phyloP scores from a whole-genome alignment of 202 grass and related monocot genomes.

The Hordeum pubiflorum region DNA sequence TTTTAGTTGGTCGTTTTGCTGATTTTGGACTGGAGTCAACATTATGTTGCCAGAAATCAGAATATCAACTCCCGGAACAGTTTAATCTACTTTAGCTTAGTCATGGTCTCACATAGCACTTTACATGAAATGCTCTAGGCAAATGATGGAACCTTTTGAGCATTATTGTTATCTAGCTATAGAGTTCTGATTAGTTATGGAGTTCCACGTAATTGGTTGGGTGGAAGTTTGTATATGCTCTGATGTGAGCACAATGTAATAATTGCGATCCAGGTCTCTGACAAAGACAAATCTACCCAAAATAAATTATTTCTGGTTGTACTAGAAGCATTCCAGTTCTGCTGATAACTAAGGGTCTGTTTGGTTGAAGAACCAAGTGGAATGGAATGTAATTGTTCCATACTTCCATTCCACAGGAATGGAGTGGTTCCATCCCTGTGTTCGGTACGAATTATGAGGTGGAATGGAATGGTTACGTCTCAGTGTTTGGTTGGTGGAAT shows the following conservation, averaged over 20 bases:
- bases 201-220: neutral
- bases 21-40: neutral
- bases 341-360: too few species aligned
- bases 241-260: constrained; percentile 2
- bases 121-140: neutral
- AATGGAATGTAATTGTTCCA: too few species aligned
- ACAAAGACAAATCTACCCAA: neutral
- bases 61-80: neutral
- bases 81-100: constrained; percentile 8
- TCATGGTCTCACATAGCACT: neutral
- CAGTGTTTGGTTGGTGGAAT: too few species aligned
- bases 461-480: too few species aligned
- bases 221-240: neutral
- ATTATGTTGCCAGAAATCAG: neutral
- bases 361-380: too few species aligned
- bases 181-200: neutral
- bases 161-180: neutral
- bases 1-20: constrained; percentile 1
- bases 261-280: neutral
- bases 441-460: too few species aligned
- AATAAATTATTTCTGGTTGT: neutral
- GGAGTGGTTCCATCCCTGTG: too few species aligned
- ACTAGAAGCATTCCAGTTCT: neutral
- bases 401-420: too few species aligned
- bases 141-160: neutral